Conservation (phyloP, 108 stramenopile species). For the Bacterosira constricta region DNA sequence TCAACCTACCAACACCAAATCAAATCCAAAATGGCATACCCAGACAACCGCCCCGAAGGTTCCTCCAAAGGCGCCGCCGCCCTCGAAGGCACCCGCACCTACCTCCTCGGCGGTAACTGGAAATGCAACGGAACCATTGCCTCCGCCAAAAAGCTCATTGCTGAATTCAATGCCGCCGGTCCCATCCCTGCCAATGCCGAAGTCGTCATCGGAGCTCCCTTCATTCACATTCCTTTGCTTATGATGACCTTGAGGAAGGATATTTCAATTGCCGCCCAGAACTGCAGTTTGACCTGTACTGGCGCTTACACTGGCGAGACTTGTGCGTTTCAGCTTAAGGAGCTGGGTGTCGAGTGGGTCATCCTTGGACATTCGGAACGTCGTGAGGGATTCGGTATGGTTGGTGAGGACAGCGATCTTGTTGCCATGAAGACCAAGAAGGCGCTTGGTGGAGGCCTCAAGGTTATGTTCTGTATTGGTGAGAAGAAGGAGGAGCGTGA, state of each 20-base stretch:
- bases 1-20: too few species aligned
- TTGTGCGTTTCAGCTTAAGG: slow-evolving; percentile 84
- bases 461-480: slow-evolving; percentile 98
- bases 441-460: slow-evolving; percentile 94
- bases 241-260: slow-evolving; percentile 70
- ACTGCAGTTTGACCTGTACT: slow-evolving; percentile 68
- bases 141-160: slow-evolving; percentile 69
- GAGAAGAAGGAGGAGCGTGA: slow-evolving; percentile 99
- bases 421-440: slow-evolving; percentile 96
- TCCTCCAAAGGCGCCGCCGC: slow-evolving; percentile 44
- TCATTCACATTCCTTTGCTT: slow-evolving; percentile 75
- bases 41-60: slow-evolving; percentile 50
- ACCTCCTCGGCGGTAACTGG: slow-evolving; percentile 96
- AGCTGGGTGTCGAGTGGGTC: slow-evolving; percentile 96
- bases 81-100: slow-evolving; percentile 65
- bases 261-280: slow-evolving; percentile 85
- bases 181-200: slow-evolving; percentile 84
- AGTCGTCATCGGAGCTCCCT: slow-evolving; percentile 84
- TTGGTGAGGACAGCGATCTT: slow-evolving; percentile 88
- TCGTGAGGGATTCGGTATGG: slow-evolving; percentile 93
- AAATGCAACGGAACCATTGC: slow-evolving; percentile 90
- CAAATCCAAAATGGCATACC: too few species aligned
- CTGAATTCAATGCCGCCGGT: slow-evolving; percentile 85
- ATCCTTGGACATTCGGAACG: slow-evolving; percentile 99
- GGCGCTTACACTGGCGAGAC: slow-evolving; percentile 99